Evolutionary conservation across 345 rosid species (phyloP), one percentile per base, ranked within the genome.

Genomic region (Leavenworthia alabamica): DNA sequence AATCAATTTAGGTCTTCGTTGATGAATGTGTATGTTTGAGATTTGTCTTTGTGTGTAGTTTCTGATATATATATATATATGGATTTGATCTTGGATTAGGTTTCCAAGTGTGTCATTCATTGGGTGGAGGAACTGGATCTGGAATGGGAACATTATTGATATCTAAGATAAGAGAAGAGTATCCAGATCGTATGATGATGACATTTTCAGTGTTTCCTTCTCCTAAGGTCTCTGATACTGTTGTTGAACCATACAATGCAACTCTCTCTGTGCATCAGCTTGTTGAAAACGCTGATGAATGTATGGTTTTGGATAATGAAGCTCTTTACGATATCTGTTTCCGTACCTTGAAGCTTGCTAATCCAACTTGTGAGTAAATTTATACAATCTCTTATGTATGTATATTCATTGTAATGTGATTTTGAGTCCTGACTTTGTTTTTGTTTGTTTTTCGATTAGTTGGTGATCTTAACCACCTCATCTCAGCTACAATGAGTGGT

Each of bases 41-140:
- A 35, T 60, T 60, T 14, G 31, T 31, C 13, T 60, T 0, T 60
- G 15, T 60, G 7, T 53, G 6, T 6, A 15, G 22, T 22, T 15
- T 43, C 13, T 60, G 43, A 66, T 39, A 20, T 17, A 5, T 44
- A 11, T 66, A 66, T 39, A 20, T 17, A 5, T 44, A 11, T 66
- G 28, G 23, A 43, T 29, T 20, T 7, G 5, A 2, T 43, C 0
- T 33, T 67, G 48, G n/a, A 10, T 48, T 59, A 73, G 77, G 77
- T 62, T 73, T 73, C 56, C 77, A 73, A 64, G 77, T 73, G 9
- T 73, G 77, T 27, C 77, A 73, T 57, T 73, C 77, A 2, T 57
- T 73, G 69, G 77, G 77, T 7, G 77, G 77, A 67, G 77, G 77
- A 49, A 73, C 77, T 63, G 74, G 74, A 44, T 73, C 77, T 73